These are phyloP conservation scores for Myriangium duriaei DNA, from an alignment of 2,329 filamentous ascomycete genomes.

Conservation along the genomic window DNA sequence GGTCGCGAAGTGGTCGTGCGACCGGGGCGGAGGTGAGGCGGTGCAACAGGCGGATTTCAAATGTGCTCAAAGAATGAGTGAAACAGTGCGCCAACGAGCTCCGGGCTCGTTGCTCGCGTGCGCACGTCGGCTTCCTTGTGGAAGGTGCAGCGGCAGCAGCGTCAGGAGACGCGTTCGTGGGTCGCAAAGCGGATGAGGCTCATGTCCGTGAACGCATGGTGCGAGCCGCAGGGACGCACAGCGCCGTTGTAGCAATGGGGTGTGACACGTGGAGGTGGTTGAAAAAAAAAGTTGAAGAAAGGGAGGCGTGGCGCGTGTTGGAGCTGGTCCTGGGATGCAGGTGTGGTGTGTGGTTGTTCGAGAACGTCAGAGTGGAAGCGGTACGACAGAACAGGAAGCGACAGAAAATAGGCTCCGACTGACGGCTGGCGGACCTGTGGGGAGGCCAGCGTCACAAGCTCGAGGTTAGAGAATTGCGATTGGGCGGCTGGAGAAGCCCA, in stretches of 20 bases:
- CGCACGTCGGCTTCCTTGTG: constrained; percentile 3
- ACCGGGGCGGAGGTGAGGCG: constrained; percentile 2
- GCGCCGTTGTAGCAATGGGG: neutral
- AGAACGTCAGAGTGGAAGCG: too few species aligned
- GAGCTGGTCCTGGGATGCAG: neutral
- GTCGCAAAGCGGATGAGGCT: constrained; percentile 3
- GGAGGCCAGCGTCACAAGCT: too few species aligned
- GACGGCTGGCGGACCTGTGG: too few species aligned
- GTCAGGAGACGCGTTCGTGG: constrained; percentile 8
- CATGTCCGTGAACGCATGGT: constrained; percentile 7
- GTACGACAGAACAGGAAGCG: too few species aligned
- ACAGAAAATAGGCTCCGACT: too few species aligned
- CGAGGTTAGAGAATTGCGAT: too few species aligned
- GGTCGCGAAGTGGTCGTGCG: constrained; percentile 4
- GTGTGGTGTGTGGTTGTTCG: neutral
- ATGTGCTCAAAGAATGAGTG: neutral
- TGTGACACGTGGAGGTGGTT: neutral
- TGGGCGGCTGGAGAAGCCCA: too few species aligned
- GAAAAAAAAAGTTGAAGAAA: neutral
- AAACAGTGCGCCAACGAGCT: neutral
- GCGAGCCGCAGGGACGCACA: neutral
- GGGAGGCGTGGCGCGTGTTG: neutral
- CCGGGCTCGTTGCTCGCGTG: constrained; percentile 8
- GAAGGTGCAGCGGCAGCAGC: constrained; percentile 7
- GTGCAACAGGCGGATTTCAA: neutral